These are phyloP conservation scores for Pleurotus tuoliensis DNA, from an alignment of 768 basidiomycete genomes.

Conservation along the genomic window DNA sequence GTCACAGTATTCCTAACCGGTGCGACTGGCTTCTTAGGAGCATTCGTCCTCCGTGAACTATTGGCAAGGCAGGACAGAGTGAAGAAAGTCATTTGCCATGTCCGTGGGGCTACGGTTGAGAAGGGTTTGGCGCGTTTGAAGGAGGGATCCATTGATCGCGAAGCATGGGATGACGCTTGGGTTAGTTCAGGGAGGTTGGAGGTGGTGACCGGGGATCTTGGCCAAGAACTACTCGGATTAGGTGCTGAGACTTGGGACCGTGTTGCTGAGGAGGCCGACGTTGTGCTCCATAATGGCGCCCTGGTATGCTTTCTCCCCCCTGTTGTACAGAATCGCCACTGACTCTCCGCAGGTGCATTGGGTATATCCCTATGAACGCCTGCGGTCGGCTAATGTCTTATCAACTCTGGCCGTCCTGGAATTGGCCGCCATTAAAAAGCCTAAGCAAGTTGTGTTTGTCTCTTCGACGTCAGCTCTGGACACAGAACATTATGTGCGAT, in stretches of 20 bases:
- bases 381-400: slow-evolving; percentile 90
- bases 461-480: slow-evolving; percentile 96
- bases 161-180: slow-evolving; percentile 90
- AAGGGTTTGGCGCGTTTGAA: slow-evolving; percentile 67
- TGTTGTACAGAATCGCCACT: not conserved
- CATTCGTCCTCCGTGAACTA: slow-evolving; percentile 83
- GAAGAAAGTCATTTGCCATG: slow-evolving; percentile 87
- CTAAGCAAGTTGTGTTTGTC: slow-evolving; percentile 84
- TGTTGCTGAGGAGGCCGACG: slow-evolving; percentile 71
- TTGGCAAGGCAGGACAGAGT: slow-evolving; percentile 60
- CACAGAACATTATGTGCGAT: slow-evolving; percentile 82
- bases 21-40: slow-evolving; percentile 95
- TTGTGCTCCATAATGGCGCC: slow-evolving; percentile 94
- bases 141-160: slow-evolving; percentile 70
- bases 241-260: slow-evolving; percentile 58
- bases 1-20: slow-evolving; percentile 93
- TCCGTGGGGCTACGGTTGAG: slow-evolving; percentile 63
- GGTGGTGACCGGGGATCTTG: slow-evolving; percentile 82
- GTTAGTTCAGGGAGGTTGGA: slow-evolving; percentile 61
- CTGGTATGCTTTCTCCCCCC: slow-evolving; percentile 51
- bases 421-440: slow-evolving; percentile 67
- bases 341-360: slow-evolving; percentile 75
- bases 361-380: slow-evolving; percentile 96
- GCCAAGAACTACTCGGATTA: slow-evolving; percentile 72
- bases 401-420: slow-evolving; percentile 82